Evolutionary conservation across 2,329 filamentous ascomycete species (phyloP), one percentile per base, ranked within the genome.

Genomic region (Penicillium sp.): DNA sequence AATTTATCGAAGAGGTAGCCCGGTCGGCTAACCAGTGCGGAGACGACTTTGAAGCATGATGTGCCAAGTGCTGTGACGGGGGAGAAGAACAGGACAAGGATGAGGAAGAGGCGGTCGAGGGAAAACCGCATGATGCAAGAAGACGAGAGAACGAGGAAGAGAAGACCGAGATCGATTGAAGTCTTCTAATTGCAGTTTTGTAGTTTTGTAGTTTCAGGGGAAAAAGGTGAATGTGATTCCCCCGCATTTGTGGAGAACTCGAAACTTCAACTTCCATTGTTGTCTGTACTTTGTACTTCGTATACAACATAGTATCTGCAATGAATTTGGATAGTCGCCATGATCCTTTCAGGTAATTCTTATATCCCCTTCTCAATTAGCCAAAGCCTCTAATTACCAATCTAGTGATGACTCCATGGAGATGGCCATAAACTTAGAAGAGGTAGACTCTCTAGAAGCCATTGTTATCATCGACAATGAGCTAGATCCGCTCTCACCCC

Each of bases 1-100:
- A 73, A 73, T 49, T 69, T 70, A 23, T 70, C 60, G 61, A 69
- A 73, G 15, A 73, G 49, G 21, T 72, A 66, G 41, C 59, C 60
- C 2, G 71, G 71, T 54, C 71, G 69, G 47, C 69, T 64, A 43
- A 69, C 65, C 13, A 73, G 64, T 8, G 91, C 90, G 41, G 93
- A 89, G n/a, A 97, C 91, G 27, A 96, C 92, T 53, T 79, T 96
- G 63, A 90, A 86, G 71, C 89, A 97, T 47, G 90, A 88, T 59
- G 92, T 91, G 27, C 69, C 69, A 54, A 72, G 57, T 12, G 66
- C 68, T 25, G 67, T 58, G 41, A 62, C 60, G 37, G 66, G 60
- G 8, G 60, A 46, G 7, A 62, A 50, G 45, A 62, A 51, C 51
- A 64, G 49, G 50, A 58, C 21, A 49, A 71, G 46, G 27, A 63